Percentiles rank a stretch among this genome's conserved stretches.
These are phyloP conservation scores for Trichoderma reesei DNA, from an alignment of 495 filamentous ascomycete genomes.

Conservation along the genomic window DNA sequence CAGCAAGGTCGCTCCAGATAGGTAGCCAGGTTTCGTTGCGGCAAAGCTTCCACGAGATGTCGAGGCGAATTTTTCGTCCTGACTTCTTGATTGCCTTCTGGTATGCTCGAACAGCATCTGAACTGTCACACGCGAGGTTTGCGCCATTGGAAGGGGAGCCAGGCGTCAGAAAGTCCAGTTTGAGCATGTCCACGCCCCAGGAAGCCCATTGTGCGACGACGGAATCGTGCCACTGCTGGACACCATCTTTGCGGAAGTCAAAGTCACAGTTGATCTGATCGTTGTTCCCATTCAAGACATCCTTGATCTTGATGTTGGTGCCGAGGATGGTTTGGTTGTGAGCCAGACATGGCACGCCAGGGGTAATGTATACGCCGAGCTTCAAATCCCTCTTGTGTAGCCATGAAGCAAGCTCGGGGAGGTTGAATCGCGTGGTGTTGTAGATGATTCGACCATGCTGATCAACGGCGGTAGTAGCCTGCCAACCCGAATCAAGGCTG, in stretches of 20 bases:
- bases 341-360: slow-evolving; percentile 19
- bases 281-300: slow-evolving; percentile 19
- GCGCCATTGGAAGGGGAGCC: slow-evolving; percentile 19
- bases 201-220: slow-evolving; percentile 20
- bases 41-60: slow-evolving; percentile 25
- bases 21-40: slow-evolving; percentile 19
- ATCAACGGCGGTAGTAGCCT: slow-evolving; percentile 17
- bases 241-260: slow-evolving; percentile 19
- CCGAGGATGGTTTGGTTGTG: slow-evolving; percentile 19
- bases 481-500: slow-evolving; percentile 25
- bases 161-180: slow-evolving; percentile 24
- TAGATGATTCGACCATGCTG: slow-evolving; percentile 21
- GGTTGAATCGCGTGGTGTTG: slow-evolving; percentile 18
- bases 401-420: slow-evolving; percentile 16
- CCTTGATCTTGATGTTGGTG: slow-evolving; percentile 20
- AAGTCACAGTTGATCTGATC: slow-evolving; percentile 20
- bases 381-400: slow-evolving; percentile 19
- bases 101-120: slow-evolving; percentile 17
- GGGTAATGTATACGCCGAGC: slow-evolving; percentile 23
- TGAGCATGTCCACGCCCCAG: slow-evolving; percentile 23
- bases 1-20: slow-evolving; percentile 20
- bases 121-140: slow-evolving; percentile 18
- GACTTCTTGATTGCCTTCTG: slow-evolving; percentile 21
- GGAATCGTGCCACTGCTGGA: slow-evolving; percentile 25
- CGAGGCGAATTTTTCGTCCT: slow-evolving; percentile 20